A percentile compares a stretch with the other conserved stretches of the same genome.
phyloP scores from a whole-genome alignment of 2,329 filamentous ascomycete genomes.

The Mollisia scopiformis region DNA sequence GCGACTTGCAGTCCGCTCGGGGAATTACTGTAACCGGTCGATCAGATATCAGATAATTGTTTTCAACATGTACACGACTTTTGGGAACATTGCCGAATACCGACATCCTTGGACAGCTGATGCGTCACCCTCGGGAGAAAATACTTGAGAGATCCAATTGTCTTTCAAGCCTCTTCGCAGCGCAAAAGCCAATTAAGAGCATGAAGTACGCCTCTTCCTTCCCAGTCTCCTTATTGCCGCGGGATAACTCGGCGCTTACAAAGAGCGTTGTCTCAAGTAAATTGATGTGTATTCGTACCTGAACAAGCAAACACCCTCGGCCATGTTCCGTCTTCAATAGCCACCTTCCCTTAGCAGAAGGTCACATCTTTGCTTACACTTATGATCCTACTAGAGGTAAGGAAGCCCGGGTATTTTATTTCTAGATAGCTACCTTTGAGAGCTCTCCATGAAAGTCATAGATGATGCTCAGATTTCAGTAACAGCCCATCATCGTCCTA shows the following conservation, averaged over 20 bases:
- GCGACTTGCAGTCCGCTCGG: background rate
- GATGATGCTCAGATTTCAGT: no score
- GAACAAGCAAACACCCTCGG: no score
- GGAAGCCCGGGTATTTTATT: no score
- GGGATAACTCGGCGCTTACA: background rate
- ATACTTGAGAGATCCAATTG: background rate
- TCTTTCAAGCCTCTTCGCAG: background rate
- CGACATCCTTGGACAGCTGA: background rate
- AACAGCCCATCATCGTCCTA: no score
- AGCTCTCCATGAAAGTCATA: no score
- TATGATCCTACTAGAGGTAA: no score
- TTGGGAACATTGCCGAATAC: background rate
- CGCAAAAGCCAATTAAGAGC: background rate
- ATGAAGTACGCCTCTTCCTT: background rate
- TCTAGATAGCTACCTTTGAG: no score
- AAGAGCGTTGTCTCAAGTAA: background rate
- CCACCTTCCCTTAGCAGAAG: no score
- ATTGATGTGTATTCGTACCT: no score
- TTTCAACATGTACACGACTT: background rate
- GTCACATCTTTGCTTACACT: no score
- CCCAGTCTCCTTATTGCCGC: background rate
- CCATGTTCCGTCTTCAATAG: no score
- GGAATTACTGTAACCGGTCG: background rate
- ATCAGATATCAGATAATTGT: background rate
- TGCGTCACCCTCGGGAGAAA: background rate